Percentiles rank a stretch among this genome's conserved stretches.
phyloP scores from a whole-genome alignment of 2,329 filamentous ascomycete genomes.

The Xenosphaeropsis pyriputrescens region DNA sequence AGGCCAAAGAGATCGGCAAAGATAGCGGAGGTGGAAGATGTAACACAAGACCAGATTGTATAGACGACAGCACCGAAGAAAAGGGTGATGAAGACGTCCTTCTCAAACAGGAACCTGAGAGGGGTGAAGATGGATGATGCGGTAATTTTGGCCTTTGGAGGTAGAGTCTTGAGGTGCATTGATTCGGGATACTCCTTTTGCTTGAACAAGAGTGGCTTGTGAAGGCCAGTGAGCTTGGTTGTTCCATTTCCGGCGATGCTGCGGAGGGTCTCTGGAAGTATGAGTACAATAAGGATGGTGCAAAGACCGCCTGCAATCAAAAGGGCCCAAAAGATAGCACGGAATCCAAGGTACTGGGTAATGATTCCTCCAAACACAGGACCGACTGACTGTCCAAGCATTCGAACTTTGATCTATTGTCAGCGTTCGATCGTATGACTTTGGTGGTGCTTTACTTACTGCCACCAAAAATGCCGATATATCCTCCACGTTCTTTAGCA shows the following conservation, averaged over 20 bases:
- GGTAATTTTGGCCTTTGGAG: conserved; percentile 15
- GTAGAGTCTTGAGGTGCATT: conserved; percentile 1
- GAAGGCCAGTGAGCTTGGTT: conserved; percentile 21
- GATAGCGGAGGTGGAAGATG: conserved; percentile 24
- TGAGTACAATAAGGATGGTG: conserved; percentile 22
- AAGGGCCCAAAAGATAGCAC: conserved; percentile 26
- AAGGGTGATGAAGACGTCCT: conserved; percentile 27
- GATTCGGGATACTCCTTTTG: conserved; percentile 6
- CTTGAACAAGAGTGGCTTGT: conserved; percentile 23
- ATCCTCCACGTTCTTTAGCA: conserved; percentile 38
- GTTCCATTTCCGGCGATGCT: conserved; percentile 23
- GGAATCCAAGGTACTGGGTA: conserved; percentile 20
- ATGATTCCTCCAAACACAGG: conserved; percentile 25
- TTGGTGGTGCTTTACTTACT: conserved; percentile 12
- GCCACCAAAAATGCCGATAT: conserved; percentile 41
- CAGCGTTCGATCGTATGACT: not conserved
- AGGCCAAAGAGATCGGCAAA: conserved; percentile 24
- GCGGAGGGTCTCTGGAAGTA: conserved; percentile 25
- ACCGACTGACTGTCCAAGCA: conserved; percentile 27
- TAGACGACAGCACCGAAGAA: conserved; percentile 28
- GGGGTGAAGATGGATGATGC: conserved; percentile 21
- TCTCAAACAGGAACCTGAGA: conserved; percentile 25
- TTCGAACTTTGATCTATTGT: conserved; percentile 17
- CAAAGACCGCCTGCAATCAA: conserved; percentile 19
- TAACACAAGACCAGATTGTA: conserved; percentile 32